These are phyloP conservation scores for Celoporthe dispersa DNA, from an alignment of 2,329 filamentous ascomycete species.

Conservation along the genomic window DNA sequence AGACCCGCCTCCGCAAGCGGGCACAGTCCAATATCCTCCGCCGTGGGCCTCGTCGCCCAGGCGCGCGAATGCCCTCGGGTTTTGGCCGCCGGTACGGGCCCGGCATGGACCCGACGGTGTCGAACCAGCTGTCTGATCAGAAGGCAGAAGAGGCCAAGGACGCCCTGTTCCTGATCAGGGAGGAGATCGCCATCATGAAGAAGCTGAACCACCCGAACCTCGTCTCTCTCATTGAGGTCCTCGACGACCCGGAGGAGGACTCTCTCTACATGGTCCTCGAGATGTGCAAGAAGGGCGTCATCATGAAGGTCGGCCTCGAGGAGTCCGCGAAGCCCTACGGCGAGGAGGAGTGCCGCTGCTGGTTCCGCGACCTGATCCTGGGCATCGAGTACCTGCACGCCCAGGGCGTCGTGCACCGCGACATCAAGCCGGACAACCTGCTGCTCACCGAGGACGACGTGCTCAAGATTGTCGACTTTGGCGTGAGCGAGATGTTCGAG, in stretches of 20 bases:
- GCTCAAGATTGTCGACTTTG: conserved; percentile 97
- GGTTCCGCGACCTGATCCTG: conserved; percentile 93
- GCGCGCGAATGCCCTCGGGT: conserved; percentile 36
- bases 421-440: conserved; percentile 98
- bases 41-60: conserved; percentile 50
- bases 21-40: conserved; percentile 86
- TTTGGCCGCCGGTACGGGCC: conserved; percentile 27
- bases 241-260: conserved; percentile 94
- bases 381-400: conserved; percentile 97
- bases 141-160: conserved; percentile 66
- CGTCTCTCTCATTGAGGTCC: conserved; percentile 89
- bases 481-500: conserved; percentile 98
- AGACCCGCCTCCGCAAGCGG: conserved; percentile 84
- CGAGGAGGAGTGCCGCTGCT: conserved; percentile 80
- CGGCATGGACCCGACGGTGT: conserved; percentile 34
- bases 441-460: conserved; percentile 87
- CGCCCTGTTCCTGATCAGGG: conserved; percentile 84
- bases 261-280: conserved; percentile 98
- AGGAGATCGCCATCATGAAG: conserved; percentile 99
- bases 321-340: conserved; percentile 81
- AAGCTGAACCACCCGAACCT: conserved; percentile 94
- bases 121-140: conserved; percentile 40
- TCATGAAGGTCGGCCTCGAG: conserved; percentile 94
- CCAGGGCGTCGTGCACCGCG: conserved; percentile 91
- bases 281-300: conserved; percentile 97